phyloP scores from a whole-genome alignment of 2,329 filamentous ascomycete species.

The Epichloe sibirici region DNA sequence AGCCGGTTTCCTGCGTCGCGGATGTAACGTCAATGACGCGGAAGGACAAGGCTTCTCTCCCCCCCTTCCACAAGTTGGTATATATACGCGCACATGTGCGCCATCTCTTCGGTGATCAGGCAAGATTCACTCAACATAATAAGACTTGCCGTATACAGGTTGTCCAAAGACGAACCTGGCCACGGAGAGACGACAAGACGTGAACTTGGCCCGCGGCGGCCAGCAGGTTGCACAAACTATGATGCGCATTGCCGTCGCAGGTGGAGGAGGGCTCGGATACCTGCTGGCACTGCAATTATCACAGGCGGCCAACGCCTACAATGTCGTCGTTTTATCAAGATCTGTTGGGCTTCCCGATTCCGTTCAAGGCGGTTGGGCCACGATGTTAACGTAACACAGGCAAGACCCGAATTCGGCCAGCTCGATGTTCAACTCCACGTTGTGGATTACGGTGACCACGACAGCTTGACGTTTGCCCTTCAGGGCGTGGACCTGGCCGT shows the following conservation, averaged over 20 bases:
- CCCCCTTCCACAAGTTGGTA: conserved; percentile 5
- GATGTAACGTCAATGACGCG: conserved; percentile 16
- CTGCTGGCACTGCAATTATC: conserved; percentile 42
- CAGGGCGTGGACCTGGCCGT: conserved; percentile 63
- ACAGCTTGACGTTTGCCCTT: conserved; percentile 51
- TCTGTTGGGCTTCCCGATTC: conserved; percentile 13
- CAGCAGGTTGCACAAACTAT: conserved; percentile 16
- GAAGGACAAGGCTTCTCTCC: conserved; percentile 7
- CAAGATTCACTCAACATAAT: conserved; percentile 3
- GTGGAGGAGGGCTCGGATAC: conserved; percentile 32
- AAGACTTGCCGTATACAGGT: conserved; percentile 1
- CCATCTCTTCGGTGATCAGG: not conserved
- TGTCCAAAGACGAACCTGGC: not conserved
- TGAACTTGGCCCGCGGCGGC: conserved; percentile 7
- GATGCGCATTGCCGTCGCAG: conserved; percentile 38
- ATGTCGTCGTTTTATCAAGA: conserved; percentile 59
- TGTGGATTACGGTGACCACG: conserved; percentile 52
- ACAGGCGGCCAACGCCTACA: conserved; percentile 45
- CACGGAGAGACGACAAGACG: conserved; percentile 5
- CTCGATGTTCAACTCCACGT: conserved; percentile 53
- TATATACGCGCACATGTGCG: conserved; percentile 8
- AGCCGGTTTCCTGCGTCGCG: conserved; percentile 8
- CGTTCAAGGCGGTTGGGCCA: not conserved
- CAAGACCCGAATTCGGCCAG: conserved; percentile 39
- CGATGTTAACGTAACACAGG: conserved; percentile 24